Base-by-base conservation (phyloP, 345 rosid species). In the Hibiscus mutabilis region DNA sequence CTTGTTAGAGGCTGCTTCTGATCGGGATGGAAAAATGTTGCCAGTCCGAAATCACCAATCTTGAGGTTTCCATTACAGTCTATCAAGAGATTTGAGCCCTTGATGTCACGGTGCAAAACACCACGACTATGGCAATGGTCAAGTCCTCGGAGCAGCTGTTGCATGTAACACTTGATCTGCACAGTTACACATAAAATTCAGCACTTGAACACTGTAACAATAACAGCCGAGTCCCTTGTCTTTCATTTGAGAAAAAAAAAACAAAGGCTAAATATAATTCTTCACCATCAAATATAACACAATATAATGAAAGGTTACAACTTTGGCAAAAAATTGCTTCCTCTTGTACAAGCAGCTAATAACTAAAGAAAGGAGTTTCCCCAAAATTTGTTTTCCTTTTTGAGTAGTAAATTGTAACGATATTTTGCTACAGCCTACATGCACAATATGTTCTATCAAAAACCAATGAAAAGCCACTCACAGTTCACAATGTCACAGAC, bases 131-230 rank as follows among this genome's bases (percentile, higher is more conserved):
- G 93, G 83, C 93, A 88, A 29, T 88, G 90, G 72, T 84, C 83
- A 19, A 88, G 83, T 58, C 93, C 93, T 47, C 51, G 62, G 62
- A 88, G 78, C 62, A 88, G 59, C 73, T 86, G 93, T 71, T 84
- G 77, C 93, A 88, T 86, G 60, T 88, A 88, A 56, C 90, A 88
- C 74, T 88, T 88, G 15, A 88, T 82, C 90, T 88, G 85, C 75
- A 79, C 18, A 44, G 37, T 24, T 71, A 73, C 63, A 55, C 9
- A 78, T 29, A 60, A 33, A 71, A 65, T 72, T 56, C 31, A 29
- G 46, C 11, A 33, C 67, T 47, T 31, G n/a, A 14, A 37, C 16
- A 66, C 2, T 55, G 24, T 10, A 57, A 71, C 3, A 25, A 42
- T 7, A 57, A 71, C 3, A 25, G 53, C 15, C 18, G 52, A 44